Conservation (phyloP, 2,329 filamentous ascomycete genomes). For the Penicillium freii region DNA sequence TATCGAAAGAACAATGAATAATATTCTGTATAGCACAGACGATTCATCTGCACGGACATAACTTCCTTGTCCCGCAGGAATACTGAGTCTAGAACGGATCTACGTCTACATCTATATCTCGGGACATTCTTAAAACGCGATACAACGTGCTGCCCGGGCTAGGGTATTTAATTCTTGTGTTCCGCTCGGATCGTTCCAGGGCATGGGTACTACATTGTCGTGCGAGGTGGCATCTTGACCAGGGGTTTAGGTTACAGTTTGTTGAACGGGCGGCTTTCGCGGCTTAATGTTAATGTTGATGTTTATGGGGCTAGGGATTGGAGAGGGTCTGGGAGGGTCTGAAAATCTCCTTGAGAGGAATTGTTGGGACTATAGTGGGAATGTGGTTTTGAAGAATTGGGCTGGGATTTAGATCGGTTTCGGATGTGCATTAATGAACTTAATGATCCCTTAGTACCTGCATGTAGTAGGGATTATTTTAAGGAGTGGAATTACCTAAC, state of each 20-base stretch:
- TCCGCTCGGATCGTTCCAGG: constrained; percentile 13
- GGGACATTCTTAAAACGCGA: background rate
- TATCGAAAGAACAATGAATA: constrained; percentile 6
- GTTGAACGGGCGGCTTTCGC: background rate
- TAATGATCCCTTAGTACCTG: background rate
- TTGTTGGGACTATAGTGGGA: background rate
- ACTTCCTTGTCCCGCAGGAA: constrained; percentile 7
- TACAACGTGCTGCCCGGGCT: background rate
- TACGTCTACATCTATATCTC: background rate
- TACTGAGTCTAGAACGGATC: background rate
- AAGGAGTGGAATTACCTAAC: no score
- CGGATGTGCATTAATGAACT: background rate
- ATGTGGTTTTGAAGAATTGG: background rate
- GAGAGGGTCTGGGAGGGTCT: background rate
- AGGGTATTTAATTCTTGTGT: constrained; percentile 5
- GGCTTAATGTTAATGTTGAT: background rate
- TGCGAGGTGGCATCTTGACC: constrained; percentile 14
- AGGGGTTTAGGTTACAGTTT: constrained; percentile 14
- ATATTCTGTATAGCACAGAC: constrained; percentile 6
- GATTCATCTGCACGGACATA: constrained; percentile 12
- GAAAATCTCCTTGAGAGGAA: background rate
- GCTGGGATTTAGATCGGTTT: background rate
- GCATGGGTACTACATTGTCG: constrained; percentile 17
- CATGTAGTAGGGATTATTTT: background rate
- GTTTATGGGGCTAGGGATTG: background rate